Conservation (phyloP, 306 rosid species). For the Lathyrus tuberosus region DNA sequence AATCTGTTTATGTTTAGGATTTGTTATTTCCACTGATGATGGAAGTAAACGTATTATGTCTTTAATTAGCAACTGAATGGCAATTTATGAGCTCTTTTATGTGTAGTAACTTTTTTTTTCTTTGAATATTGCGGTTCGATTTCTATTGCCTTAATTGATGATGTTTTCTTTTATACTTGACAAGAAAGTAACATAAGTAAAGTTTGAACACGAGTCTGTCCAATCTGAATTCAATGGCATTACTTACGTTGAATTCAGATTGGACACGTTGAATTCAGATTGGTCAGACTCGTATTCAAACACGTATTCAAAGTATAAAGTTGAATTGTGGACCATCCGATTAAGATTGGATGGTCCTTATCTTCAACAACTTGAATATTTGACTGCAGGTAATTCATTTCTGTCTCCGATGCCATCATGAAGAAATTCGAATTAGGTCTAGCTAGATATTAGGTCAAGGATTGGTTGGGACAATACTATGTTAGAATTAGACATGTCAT, state of each 20-base stretch:
- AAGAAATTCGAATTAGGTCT: slow-evolving; percentile 7
- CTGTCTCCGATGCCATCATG: neutral
- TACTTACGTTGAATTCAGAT: neutral
- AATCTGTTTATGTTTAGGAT: slow-evolving; percentile 70
- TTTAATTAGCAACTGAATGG: slow-evolving; percentile 55
- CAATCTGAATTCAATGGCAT: too few relatives aligned
- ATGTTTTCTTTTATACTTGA: neutral
- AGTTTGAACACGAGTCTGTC: too few relatives aligned
- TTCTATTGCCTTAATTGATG: neutral
- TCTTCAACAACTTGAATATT: neutral
- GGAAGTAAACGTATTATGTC: slow-evolving; percentile 50
- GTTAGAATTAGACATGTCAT: slow-evolving; percentile 6
- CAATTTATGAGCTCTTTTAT: slow-evolving; percentile 56
- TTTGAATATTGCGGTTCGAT: slow-evolving; percentile 40
- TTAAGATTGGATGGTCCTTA: neutral
- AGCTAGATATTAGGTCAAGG: slow-evolving; percentile 23
- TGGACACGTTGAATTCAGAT: neutral
- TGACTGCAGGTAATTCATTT: neutral
- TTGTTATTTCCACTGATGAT: slow-evolving; percentile 58
- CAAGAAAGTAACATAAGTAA: too few relatives aligned
- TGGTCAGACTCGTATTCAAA: neutral
- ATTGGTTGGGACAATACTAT: slow-evolving; percentile 23
- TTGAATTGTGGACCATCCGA: neutral
- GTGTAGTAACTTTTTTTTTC: slow-evolving; percentile 32
- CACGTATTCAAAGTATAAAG: neutral